A percentile compares a stretch with the other conserved stretches of the same genome.
Conservation (phyloP, 192 early-diverging fungal genomes). For the Rhizophagus clarus region DNA sequence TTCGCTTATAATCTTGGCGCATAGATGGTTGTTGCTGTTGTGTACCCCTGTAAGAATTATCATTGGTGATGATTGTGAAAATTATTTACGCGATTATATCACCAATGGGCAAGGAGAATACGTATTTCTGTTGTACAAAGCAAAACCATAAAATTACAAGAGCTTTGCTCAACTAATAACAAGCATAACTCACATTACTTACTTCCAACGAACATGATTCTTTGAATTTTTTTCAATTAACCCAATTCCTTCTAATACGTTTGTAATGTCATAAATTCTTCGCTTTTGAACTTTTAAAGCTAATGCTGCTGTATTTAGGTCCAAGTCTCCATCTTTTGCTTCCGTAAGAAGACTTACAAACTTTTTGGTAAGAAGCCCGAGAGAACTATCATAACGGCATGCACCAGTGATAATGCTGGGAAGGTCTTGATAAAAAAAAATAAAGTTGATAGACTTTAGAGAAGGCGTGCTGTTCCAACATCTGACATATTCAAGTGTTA, state of each 20-base stretch:
- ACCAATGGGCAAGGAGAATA: neutral
- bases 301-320: slow-evolving; percentile 60
- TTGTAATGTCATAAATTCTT: slow-evolving; percentile 72
- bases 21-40: slow-evolving; percentile 1
- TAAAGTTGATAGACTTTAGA: neutral
- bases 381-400: slow-evolving; percentile 60
- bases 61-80: neutral
- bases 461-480: neutral
- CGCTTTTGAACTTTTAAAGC: slow-evolving; percentile 66
- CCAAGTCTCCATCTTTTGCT: slow-evolving; percentile 53
- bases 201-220: slow-evolving; percentile 74
- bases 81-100: slow-evolving; percentile 13
- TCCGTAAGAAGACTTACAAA: slow-evolving; percentile 57
- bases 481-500: neutral
- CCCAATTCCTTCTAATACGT: slow-evolving; percentile 67
- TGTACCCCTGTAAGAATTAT: neutral
- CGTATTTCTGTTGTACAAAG: neutral
- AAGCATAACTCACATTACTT: slow-evolving; percentile 32
- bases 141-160: neutral
- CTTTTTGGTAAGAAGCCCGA: slow-evolving; percentile 61
- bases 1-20: slow-evolving; percentile 11
- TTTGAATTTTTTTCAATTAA: slow-evolving; percentile 69
- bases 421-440: slow-evolving; percentile 6
- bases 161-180: neutral
- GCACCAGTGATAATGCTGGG: slow-evolving; percentile 12